A percentile compares a stretch with the other conserved stretches of the same genome.
Conservation (phyloP, 208 protist genomes). For the Balamuthia mandrillaris region DNA sequence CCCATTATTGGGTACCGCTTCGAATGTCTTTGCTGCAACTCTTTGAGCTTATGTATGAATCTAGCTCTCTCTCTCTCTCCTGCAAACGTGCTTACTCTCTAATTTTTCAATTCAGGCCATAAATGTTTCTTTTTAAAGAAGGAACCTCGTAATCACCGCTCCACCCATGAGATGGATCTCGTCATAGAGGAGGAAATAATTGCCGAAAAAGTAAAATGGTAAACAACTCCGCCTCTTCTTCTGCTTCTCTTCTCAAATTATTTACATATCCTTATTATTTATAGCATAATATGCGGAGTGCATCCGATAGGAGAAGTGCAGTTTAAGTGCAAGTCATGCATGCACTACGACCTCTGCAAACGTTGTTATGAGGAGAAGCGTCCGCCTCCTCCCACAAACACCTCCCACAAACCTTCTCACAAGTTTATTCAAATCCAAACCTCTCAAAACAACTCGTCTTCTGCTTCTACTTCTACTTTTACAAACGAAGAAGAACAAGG, state of each 20-base stretch:
- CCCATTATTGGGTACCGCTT: conserved; percentile 36
- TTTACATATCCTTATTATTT: too few relatives aligned
- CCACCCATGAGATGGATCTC: conserved; percentile 40
- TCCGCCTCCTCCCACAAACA: conserved; percentile 13
- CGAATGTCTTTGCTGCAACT: conserved; percentile 13
- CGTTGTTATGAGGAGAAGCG: not conserved
- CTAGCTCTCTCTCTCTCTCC: not conserved
- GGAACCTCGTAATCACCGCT: conserved; percentile 27
- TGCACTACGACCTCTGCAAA: conserved; percentile 19
- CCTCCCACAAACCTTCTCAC: conserved; percentile 19
- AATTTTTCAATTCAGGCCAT: conserved; percentile 30
- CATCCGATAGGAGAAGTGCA: conserved; percentile 4
- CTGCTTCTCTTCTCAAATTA: not conserved
- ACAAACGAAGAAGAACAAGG: too few relatives aligned
- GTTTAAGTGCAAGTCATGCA: conserved; percentile 29
- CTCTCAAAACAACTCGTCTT: too few relatives aligned
- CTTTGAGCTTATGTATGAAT: not conserved
- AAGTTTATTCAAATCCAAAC: conserved; percentile 25
- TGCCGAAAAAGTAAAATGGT: conserved; percentile 17
- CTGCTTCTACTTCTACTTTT: too few relatives aligned
- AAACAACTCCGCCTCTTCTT: not conserved
- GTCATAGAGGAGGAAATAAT: not conserved
- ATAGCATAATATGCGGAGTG: not conserved
- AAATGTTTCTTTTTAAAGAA: conserved; percentile 42
- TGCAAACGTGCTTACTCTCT: too few relatives aligned